Evolutionary conservation across 2,329 filamentous ascomycete species (phyloP), one percentile per base, ranked within the genome.

Genomic region (Bipolaris victoriae): DNA sequence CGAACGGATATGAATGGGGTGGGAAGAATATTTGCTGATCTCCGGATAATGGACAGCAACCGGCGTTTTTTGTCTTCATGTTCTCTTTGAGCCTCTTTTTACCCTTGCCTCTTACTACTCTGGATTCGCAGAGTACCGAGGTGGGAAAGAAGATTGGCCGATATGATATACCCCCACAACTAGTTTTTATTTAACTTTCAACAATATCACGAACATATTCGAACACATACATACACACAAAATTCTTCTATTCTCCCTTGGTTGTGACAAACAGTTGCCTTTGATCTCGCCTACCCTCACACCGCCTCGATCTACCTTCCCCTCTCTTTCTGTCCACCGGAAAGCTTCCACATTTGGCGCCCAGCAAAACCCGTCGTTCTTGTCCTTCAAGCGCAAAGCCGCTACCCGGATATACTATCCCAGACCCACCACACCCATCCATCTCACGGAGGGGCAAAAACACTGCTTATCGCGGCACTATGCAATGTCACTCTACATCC

Each of bases 141-240:
- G 36, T 33, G 40, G 48, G 22, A 5, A 29, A 31, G 9, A 22
- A 29, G 40, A 46, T 53, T 60, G 50, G 50, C 52, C 51, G 48
- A 57, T 55, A 65, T 61, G 64, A 67, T 67, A 67, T 66, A 64
- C 63, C 64, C 64, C 61, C 53, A 31, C 18, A 18, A 33, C 26
- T 7, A 11, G 9, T 43, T 26, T 26, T 43, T 24, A 24, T 26
- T 24, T 51, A 51, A 60, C 43, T 52, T 52, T 31, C 13, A 54
- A 16, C 41, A 62, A 58, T 55, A 45, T 29, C 35, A 55, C 33
- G 24, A 52, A 41, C 16, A 52, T 31, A 35, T 49, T 40, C 44
- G 45, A 26, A 18, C 29, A 39, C 6, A 29, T 3, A 5, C 16
- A 16, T 3, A 5, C 16, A 16, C 16, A 16, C 16, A 16, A 16